Percentiles rank a stretch among this genome's conserved stretches.
Evolutionary conservation across 2,329 filamentous ascomycete genomes (phyloP).

Genomic region (Fusarium euwallaceae): DNA sequence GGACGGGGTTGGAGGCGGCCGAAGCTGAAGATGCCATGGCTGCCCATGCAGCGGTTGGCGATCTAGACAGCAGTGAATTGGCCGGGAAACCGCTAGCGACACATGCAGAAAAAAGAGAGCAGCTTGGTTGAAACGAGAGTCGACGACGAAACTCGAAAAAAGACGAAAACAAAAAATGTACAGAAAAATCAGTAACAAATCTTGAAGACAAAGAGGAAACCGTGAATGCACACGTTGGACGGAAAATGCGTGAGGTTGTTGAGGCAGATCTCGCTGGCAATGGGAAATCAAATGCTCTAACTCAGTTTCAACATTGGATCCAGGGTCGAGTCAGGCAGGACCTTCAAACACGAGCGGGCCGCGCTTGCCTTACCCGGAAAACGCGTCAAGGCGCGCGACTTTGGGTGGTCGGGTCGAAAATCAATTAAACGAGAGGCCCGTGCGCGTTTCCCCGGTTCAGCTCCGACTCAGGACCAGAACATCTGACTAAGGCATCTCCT

Average conservation of each 20-base stretch:
- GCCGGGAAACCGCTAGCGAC: conserved; percentile 41
- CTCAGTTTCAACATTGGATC: conserved; percentile 5
- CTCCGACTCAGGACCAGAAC: background rate
- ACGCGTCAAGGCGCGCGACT: conserved; percentile 42
- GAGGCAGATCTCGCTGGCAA: conserved; percentile 22
- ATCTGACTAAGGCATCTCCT: too few species aligned
- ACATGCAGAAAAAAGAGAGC: conserved; percentile 36
- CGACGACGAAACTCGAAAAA: conserved; percentile 8
- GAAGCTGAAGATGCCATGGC: conserved; percentile 59
- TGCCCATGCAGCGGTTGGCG: conserved; percentile 54
- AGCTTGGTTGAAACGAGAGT: background rate
- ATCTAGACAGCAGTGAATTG: conserved; percentile 55
- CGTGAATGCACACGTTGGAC: background rate
- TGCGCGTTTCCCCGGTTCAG: conserved; percentile 19
- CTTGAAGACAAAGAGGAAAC: background rate
- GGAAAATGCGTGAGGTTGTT: conserved; percentile 18
- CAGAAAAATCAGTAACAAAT: background rate
- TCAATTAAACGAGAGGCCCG: conserved; percentile 46
- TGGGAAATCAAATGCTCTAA: conserved; percentile 26
- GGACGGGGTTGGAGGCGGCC: conserved; percentile 52
- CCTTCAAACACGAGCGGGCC: conserved; percentile 33
- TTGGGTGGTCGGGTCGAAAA: conserved; percentile 29
- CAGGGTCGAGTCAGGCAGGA: conserved; percentile 14
- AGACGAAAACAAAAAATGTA: conserved; percentile 5
- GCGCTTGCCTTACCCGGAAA: conserved; percentile 40